These are phyloP conservation scores for Schizonepeta tenuifolia DNA, from an alignment of 257 asterid species.

Conservation along the genomic window DNA sequence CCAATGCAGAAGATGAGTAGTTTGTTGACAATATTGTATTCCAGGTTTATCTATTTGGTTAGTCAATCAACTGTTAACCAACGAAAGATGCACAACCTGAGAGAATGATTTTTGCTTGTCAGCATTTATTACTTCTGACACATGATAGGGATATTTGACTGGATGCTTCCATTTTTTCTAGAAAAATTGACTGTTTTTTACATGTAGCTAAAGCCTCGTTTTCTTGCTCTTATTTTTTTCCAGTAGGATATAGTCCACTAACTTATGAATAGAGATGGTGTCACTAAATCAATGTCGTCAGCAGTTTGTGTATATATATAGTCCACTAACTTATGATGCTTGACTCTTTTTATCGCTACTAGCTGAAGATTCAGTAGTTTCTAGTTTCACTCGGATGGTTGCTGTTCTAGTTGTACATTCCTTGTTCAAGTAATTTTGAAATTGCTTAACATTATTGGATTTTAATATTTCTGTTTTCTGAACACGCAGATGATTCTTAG, in stretches of 20 bases:
- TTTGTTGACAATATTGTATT: not conserved
- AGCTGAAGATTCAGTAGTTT: not conserved
- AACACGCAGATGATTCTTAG: constrained; percentile 45
- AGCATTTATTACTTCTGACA: not conserved
- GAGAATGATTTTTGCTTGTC: constrained; percentile 22
- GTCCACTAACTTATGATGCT: not conserved
- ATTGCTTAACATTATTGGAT: constrained; percentile 14
- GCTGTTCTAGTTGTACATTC: not conserved
- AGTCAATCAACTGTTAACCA: not conserved
- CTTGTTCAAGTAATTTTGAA: not conserved
- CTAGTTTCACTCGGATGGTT: constrained; percentile 10
- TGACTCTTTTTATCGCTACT: not conserved
- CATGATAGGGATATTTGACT: constrained; percentile 6
- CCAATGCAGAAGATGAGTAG: not conserved
- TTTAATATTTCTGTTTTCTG: constrained; percentile 15
- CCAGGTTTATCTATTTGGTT: constrained; percentile 1
- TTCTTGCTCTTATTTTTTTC: not conserved
- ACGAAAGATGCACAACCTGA: not conserved
- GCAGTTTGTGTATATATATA: not conserved
- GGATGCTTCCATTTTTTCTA: not conserved
- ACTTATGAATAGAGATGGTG: not conserved
- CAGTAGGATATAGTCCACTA: too few relatives aligned
- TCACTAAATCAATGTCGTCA: not conserved
- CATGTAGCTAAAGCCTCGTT: not conserved
- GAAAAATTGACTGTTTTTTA: not conserved